A percentile compares a stretch with the other conserved stretches of the same genome.
These are phyloP conservation scores for Cochlearia excelsa DNA, from an alignment of 345 rosid genomes.

Conservation along the genomic window DNA sequence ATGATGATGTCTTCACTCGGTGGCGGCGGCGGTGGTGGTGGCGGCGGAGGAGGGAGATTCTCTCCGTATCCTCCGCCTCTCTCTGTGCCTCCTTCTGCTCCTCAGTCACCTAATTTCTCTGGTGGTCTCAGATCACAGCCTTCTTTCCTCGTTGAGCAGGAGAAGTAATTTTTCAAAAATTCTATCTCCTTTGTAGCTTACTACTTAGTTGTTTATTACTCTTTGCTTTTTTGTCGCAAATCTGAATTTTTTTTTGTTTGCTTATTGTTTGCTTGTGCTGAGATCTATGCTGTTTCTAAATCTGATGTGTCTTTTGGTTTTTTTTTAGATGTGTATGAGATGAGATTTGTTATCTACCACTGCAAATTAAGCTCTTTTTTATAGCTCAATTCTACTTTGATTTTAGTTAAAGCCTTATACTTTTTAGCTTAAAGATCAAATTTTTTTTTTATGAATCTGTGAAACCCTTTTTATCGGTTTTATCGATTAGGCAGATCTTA, in stretches of 20 bases:
- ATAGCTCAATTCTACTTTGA: neutral
- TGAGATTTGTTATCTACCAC: neutral
- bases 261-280: neutral
- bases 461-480: neutral
- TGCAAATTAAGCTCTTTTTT: constrained; percentile 17
- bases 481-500: neutral
- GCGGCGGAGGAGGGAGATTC: constrained; percentile 48
- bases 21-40: constrained; percentile 14
- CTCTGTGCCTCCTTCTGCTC: constrained; percentile 58
- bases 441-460: neutral
- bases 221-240: constrained; percentile 3
- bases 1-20: constrained; percentile 46
- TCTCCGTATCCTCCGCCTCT: constrained; percentile 79
- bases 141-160: constrained; percentile 72
- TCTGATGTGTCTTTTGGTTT: constrained; percentile 1
- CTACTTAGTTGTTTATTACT: neutral
- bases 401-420: neutral
- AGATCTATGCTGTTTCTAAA: constrained; percentile 21
- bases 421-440: neutral
- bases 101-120: constrained; percentile 82
- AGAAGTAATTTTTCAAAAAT: constrained; percentile 46
- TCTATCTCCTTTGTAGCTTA: neutral
- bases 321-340: neutral
- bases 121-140: constrained; percentile 69
- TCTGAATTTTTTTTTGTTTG: neutral